Percentiles rank a stretch among this genome's conserved stretches.
Evolutionary conservation across 164 flowering plant species (phyloP).

Genomic region (Berberis vulgaris): DNA sequence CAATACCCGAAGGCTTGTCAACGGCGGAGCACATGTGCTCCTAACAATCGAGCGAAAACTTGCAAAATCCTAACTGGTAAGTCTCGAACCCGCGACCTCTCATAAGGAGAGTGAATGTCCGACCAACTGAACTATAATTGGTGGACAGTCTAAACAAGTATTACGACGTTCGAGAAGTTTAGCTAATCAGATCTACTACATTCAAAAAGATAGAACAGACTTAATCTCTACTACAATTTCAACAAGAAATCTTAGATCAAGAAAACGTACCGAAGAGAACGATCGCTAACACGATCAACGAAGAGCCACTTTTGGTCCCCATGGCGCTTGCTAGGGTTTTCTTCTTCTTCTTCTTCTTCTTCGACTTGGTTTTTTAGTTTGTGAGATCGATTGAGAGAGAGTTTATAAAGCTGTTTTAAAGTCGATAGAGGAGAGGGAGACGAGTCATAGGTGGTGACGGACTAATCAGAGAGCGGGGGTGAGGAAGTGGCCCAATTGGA

Average conservation of each 20-base stretch:
- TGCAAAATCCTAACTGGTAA: too few species aligned
- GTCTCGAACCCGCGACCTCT: too few species aligned
- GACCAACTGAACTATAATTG: too few species aligned
- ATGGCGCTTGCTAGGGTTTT: slow-evolving; percentile 12
- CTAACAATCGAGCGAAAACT: too few species aligned
- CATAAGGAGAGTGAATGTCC: too few species aligned
- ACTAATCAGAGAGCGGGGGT: not conserved
- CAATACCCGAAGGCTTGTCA: too few species aligned
- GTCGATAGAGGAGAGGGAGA: not conserved
- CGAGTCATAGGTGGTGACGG: slow-evolving; percentile 2
- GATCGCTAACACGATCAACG: slow-evolving; percentile 28
- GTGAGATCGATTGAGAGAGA: not conserved
- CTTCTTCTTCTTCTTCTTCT: not conserved
- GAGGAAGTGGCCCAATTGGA: not conserved
- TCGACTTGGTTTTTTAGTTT: not conserved
- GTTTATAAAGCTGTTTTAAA: not conserved
- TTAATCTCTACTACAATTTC: not conserved
- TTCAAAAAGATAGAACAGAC: not conserved
- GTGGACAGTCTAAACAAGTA: not conserved
- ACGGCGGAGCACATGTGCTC: too few species aligned
- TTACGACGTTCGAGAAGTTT: not conserved
- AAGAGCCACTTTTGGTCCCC: slow-evolving; percentile 39
- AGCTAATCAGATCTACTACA: not conserved
- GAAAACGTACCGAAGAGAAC: slow-evolving; percentile 31
- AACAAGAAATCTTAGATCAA: not conserved